phyloP scores from a whole-genome alignment of 345 rosid genomes.

The Camelina laxa region DNA sequence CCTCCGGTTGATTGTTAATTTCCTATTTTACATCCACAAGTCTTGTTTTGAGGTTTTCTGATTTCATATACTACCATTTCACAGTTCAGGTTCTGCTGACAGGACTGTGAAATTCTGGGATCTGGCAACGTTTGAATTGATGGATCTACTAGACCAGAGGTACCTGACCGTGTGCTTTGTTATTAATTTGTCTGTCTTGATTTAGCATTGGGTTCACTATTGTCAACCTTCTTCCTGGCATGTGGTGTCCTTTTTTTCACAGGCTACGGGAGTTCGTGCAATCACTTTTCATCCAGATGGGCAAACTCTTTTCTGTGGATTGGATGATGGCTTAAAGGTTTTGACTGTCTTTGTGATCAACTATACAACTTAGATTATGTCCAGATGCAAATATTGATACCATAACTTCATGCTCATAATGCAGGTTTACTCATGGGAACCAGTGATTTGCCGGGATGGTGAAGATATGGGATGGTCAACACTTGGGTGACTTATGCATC shows the following conservation, averaged over 20 bases:
- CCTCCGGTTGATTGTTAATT: background rate
- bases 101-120: slow-evolving; percentile 97
- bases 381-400: slow-evolving; percentile 20
- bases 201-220: background rate
- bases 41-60: slow-evolving; percentile 17
- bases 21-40: slow-evolving; percentile 1
- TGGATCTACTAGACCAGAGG: slow-evolving; percentile 98
- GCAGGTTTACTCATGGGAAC: slow-evolving; percentile 99
- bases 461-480: slow-evolving; percentile 90
- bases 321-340: slow-evolving; percentile 88
- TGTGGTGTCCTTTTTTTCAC: slow-evolving; percentile 40
- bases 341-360: slow-evolving; percentile 27
- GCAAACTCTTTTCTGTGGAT: slow-evolving; percentile 83
- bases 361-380: slow-evolving; percentile 7
- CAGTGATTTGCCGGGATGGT: slow-evolving; percentile 78
- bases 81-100: slow-evolving; percentile 91
- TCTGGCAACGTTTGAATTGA: slow-evolving; percentile 94
- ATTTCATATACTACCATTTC: slow-evolving; percentile 20
- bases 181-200: background rate
- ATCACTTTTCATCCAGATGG: slow-evolving; percentile 92
- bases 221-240: slow-evolving; percentile 10
- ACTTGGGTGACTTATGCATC: slow-evolving; percentile 89
- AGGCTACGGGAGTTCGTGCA: slow-evolving; percentile 81
- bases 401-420: slow-evolving; percentile 28
- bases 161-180: slow-evolving; percentile 40